A percentile compares a stretch with the other conserved stretches of the same genome.
Conservation (phyloP, 2,329 filamentous ascomycete species). For the Seiridium cupressi region DNA sequence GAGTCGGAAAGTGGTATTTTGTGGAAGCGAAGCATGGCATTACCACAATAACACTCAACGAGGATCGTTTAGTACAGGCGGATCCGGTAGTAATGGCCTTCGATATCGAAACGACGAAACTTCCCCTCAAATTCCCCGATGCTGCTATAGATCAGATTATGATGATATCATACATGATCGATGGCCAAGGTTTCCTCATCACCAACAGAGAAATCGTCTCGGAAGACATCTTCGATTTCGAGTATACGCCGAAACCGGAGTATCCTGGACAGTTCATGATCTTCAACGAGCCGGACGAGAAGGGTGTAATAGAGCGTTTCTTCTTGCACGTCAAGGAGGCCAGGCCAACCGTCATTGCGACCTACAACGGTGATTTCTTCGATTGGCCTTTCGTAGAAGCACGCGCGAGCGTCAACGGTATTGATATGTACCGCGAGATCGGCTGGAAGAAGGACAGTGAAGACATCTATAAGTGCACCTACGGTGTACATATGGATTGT, state of each 20-base stretch:
- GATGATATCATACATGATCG: slow-evolving; percentile 99
- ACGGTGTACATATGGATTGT: slow-evolving; percentile 98
- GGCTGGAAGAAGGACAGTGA: slow-evolving; percentile 94
- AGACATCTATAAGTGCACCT: slow-evolving; percentile 93
- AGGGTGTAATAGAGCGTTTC: slow-evolving; percentile 82
- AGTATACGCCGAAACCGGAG: slow-evolving; percentile 96
- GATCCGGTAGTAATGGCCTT: slow-evolving; percentile 99
- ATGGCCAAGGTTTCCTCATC: slow-evolving; percentile 95
- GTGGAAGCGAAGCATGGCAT: slow-evolving; percentile 92
- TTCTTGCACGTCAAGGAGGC: slow-evolving; percentile 95
- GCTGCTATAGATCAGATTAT: slow-evolving; percentile 94
- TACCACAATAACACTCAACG: slow-evolving; percentile 79
- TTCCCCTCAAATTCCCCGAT: slow-evolving; percentile 95
- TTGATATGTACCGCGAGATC: slow-evolving; percentile 99
- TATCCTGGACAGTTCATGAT: slow-evolving; percentile 95
- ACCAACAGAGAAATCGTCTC: slow-evolving; percentile 98
- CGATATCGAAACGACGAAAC: slow-evolving; percentile 97
- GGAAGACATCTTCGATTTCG: slow-evolving; percentile 95
- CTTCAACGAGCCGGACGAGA: slow-evolving; percentile 96
- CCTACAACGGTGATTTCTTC: slow-evolving; percentile 99
- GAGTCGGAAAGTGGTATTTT: slow-evolving; percentile 95
- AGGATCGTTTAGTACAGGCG: slow-evolving; percentile 83
- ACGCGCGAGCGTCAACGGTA: slow-evolving; percentile 86
- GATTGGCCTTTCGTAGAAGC: slow-evolving; percentile 99
- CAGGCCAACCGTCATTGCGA: slow-evolving; percentile 92